Percentiles rank a stretch among this genome's conserved stretches.
Conservation (phyloP, 169 alveolate species). For the Eimeria tenella region DNA sequence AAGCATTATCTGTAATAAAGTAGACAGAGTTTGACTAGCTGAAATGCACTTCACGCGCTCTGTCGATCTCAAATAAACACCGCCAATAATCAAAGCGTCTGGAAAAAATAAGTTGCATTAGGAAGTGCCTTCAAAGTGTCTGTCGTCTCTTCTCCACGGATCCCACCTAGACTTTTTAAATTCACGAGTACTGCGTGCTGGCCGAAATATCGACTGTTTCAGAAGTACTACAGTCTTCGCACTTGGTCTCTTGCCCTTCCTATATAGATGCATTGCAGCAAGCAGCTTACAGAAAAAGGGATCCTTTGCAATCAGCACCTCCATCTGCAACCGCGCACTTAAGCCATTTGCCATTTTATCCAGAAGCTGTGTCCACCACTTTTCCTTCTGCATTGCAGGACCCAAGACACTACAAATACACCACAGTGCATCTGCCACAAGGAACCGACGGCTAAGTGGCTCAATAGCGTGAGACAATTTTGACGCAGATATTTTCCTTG, state of each 20-base stretch:
- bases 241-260: not conserved
- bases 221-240: not conserved
- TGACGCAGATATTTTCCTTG: not conserved
- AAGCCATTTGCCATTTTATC: not conserved
- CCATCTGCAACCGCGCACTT: not conserved
- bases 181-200: not conserved
- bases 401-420: conserved; percentile 30
- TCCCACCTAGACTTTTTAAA: not conserved
- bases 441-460: conserved; percentile 11
- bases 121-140: not conserved
- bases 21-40: no score
- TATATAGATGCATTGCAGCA: not conserved
- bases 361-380: not conserved
- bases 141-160: not conserved
- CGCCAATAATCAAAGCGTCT: no score
- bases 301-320: not conserved
- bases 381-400: not conserved
- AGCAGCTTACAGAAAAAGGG: not conserved
- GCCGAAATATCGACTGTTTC: conserved; percentile 16
- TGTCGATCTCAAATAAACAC: no score
- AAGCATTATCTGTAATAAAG: no score
- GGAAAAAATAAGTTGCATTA: no score
- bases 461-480: not conserved
- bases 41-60: no score
- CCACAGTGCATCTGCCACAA: conserved; percentile 27